phyloP scores from a whole-genome alignment of 257 asterid species.

The Anisodus tanguticus region DNA sequence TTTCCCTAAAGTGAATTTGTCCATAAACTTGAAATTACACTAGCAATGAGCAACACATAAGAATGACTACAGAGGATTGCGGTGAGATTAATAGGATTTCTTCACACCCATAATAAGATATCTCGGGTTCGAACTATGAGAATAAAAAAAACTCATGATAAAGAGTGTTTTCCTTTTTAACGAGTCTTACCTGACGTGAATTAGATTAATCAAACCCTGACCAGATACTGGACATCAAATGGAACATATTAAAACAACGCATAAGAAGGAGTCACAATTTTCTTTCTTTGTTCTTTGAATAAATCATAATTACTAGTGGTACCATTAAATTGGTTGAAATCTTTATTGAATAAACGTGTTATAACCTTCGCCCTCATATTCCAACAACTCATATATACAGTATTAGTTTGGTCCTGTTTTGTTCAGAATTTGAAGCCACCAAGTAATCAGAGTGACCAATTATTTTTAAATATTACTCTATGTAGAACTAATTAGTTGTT shows the following conservation, averaged over 20 bases:
- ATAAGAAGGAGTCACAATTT: not conserved
- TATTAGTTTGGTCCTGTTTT: not conserved
- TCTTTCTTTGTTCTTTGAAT: not conserved
- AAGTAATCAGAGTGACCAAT: not conserved
- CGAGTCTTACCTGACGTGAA: not conserved
- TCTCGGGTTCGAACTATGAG: not conserved
- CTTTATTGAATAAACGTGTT: not conserved
- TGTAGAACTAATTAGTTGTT: not conserved
- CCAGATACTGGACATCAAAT: too few relatives aligned
- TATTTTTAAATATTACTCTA: not conserved
- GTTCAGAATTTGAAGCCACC: not conserved
- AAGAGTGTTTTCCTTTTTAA: too few relatives aligned
- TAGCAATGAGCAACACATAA: too few relatives aligned
- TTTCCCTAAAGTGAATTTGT: not conserved
- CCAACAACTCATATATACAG: not conserved
- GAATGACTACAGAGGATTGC: too few relatives aligned
- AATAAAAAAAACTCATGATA: not conserved
- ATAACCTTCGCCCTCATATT: not conserved
- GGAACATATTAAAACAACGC: not conserved
- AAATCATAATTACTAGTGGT: not conserved
- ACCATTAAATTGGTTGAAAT: not conserved
- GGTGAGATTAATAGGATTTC: too few relatives aligned
- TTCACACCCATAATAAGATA: too few relatives aligned
- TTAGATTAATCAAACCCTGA: too few relatives aligned
- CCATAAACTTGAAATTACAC: not conserved